Evolutionary conservation across 768 basidiomycete species (phyloP), one percentile per base, ranked within the genome.

Genomic region (Suillus decipiens): DNA sequence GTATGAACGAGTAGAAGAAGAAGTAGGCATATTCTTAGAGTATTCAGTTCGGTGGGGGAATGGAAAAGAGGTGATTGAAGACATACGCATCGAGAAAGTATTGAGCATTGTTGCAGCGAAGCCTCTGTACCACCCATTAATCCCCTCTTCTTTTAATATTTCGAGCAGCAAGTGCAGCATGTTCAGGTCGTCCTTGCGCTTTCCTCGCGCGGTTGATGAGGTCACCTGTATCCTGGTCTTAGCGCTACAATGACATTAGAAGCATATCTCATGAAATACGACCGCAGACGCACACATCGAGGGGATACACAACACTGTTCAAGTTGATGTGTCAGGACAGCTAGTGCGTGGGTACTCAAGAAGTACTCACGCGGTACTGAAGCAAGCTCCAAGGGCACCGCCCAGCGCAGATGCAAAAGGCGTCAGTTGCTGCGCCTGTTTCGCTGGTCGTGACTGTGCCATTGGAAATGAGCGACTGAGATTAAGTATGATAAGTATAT

Each of bases 71-170:
- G 37, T 24, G 5, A 67, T 69, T 64, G 47, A 34, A 45, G 28
- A 85, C 93, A 71, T 71, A 95, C 96, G 95, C 88, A 91, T 92
- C 42, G 95, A 96, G 76, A 99, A 99, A 1, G 95, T 97, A 76
- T 97, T 98, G 68, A 99, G 79, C 96, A 99, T 99, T 47, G 93
- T 98, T 28, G 97, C 97, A 41, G 87, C 83, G 74, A 98, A 99
- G 2, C 97, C 97, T 50, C 89, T 84, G 78, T 96, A 99, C 72
- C 88, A 88, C 0, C 95, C 97, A 5, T 71, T 61, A 60, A 97
- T 66, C 1, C 97, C 96, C 66, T 98, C 95, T 63, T 87, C 86
- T 68, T 83, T 84, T 72, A 93, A 81, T 64, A 98, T 89, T 70
- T 83, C 80, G 59, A 87, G 65, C 42, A 98, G 74, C 59, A 96